Evolutionary conservation across 2,329 filamentous ascomycete genomes (phyloP), one percentile per base, ranked within the genome.

Genomic region (Colletotrichum kahawae): DNA sequence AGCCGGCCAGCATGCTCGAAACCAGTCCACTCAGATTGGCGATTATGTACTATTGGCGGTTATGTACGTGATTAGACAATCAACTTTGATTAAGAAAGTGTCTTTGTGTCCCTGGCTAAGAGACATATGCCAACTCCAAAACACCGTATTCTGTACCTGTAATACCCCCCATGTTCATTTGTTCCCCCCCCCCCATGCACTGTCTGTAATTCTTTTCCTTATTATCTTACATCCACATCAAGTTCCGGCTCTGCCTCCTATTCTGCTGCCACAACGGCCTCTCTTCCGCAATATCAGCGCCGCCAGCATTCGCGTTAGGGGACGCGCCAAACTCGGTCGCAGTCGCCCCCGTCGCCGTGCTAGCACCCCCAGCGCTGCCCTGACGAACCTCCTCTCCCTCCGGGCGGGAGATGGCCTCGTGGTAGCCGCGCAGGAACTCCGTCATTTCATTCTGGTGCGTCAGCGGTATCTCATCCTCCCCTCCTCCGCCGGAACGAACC

Each of bases 231-330:
- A 87, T 83, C 87, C 87, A 88, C 82, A 86, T 86, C 77, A 88
- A 74, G 79, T 87, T 90, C 67, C 88, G 83, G 76, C 83, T 84
- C 76, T 86, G 86, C 70, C 85, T 84, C 71, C 88, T 83, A 67
- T 89, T 89, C 81, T 90, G 89, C 81, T 90, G 88, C 89, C 89
- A 90, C 48, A 90, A 81, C 7, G 88, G 88, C 56, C 87, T 81
- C 29, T 84, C 81, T 3, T 82, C 82, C 27, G 67, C 34, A 4
- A 62, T 70, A 36, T 71, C 66, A 2, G 66, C 75, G n/a, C 71
- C 74, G n/a, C 62, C 76, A 6, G 36, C 12, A 5, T 34, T 21
- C n/a, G 54, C 63, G 33, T 29, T 31, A 24, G 54, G 24, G 27
- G 14, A 10, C 13, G 54, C 60, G 34, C 60, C 24, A 0, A 33